A percentile compares a stretch with the other conserved stretches of the same genome.
Conservation (phyloP, 305 asterid genomes). For the Caryopteris hybrid region DNA sequence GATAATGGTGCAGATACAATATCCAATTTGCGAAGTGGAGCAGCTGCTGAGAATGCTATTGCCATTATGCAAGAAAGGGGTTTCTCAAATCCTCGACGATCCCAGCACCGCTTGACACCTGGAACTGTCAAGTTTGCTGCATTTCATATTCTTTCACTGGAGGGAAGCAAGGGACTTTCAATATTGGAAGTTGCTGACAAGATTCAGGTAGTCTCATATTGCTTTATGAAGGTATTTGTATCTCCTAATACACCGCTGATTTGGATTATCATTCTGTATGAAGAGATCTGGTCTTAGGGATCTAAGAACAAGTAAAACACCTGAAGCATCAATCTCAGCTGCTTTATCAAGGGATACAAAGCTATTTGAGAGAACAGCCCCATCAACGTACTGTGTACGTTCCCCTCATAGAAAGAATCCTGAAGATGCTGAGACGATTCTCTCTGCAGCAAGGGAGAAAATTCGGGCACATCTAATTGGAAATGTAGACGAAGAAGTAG, state of each 20-base stretch:
- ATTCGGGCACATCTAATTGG: conserved; percentile 56
- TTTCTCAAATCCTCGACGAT: conserved; percentile 63
- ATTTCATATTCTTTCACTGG: conserved; percentile 85
- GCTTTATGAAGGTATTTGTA: neutral
- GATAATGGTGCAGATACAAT: conserved; percentile 53
- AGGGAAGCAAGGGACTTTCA: conserved; percentile 81
- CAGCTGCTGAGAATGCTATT: conserved; percentile 83
- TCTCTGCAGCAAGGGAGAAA: conserved; percentile 71
- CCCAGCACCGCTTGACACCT: conserved; percentile 89
- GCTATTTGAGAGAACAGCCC: conserved; percentile 94
- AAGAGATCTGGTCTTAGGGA: conserved; percentile 97
- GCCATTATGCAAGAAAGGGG: conserved; percentile 87
- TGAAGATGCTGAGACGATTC: conserved; percentile 56
- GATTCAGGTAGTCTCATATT: conserved; percentile 69
- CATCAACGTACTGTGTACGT: conserved; percentile 89
- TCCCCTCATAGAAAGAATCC: conserved; percentile 83
- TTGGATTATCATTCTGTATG: conserved; percentile 14
- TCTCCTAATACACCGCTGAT: conserved; percentile 24
- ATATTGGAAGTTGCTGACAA: conserved; percentile 81
- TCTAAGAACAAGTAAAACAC: conserved; percentile 91
- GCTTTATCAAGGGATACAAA: conserved; percentile 92
- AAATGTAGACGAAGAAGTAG: conserved; percentile 48
- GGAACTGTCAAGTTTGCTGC: conserved; percentile 94
- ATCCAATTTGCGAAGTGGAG: conserved; percentile 77
- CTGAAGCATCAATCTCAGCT: conserved; percentile 97